Base-by-base conservation (phyloP, 176 grass and related monocot genomes). In the Lolium rigidum region DNA sequence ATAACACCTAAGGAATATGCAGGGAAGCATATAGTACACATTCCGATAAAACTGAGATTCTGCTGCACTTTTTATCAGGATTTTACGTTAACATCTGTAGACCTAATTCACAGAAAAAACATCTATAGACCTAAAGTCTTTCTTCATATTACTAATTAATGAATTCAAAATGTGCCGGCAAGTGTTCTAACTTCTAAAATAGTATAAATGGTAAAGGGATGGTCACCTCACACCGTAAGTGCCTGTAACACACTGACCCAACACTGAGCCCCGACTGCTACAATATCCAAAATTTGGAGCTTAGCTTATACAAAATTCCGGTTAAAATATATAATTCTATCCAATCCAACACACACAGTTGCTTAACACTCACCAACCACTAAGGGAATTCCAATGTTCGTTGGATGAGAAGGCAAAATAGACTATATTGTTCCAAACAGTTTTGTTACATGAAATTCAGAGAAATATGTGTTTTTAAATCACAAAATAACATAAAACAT, bases 391-490 rank as follows among this genome's bases (percentile, higher is more conserved):
- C 18, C 4, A 18, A 21, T 44, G 18, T 44, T 71, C 17, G 0
- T 21, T 71, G 9, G 68, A 22, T 24, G 20, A n/a, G 38, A 17
- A 46, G 18, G 39, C 17, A 71, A 71, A 46, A 11, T 4, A 44
- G 41, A 35, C 26, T 71, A 18, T 41, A 12, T 44, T 44, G 17
- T 44, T 71, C 68, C 37, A 43, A 71, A 71, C 10, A 44, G 39
- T 21, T 71, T 44, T 21, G 21, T 18, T 71, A 46, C 41, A 20
- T 71, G 20, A 9, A 71, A 20, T 71, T 71, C 10, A 71, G 18
- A 12, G 20, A 44, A 12, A 71, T 44, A 44, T 71, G 38, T 71
- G 18, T 71, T 71, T 71, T 69, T 35, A 69, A 71, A 71, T 71
- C 9, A 46, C 39, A 71, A 21, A 44, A 71, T 71, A 46, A 43